phyloP scores from a whole-genome alignment of 306 rosid genomes.

The Alnus glutinosa region DNA sequence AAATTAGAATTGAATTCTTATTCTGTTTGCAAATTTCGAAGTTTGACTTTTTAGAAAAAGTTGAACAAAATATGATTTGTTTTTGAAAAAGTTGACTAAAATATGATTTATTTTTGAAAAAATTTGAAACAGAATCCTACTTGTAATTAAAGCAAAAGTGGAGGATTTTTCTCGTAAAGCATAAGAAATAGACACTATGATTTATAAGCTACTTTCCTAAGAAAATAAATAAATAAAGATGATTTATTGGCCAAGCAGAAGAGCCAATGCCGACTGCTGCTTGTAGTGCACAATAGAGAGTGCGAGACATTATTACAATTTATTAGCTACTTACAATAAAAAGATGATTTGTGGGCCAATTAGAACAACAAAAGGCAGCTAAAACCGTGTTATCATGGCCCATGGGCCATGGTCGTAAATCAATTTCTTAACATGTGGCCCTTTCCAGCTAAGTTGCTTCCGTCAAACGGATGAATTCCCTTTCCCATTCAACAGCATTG shows the following conservation, averaged over 20 bases:
- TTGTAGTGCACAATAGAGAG: background rate
- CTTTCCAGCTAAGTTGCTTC: slow-evolving; percentile 43
- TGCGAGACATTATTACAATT: background rate
- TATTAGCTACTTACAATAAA: background rate
- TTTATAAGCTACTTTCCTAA: background rate
- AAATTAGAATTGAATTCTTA: too few relatives aligned
- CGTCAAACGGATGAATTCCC: slow-evolving; percentile 25
- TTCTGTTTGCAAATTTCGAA: too few relatives aligned
- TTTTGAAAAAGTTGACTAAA: too few relatives aligned
- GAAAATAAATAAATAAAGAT: too few relatives aligned
- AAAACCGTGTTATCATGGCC: background rate
- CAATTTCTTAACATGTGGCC: background rate
- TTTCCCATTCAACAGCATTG: background rate
- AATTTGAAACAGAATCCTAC: background rate
- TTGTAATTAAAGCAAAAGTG: background rate
- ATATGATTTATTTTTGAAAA: too few relatives aligned
- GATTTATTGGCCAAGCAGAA: too few relatives aligned
- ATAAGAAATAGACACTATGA: background rate
- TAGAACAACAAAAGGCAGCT: background rate
- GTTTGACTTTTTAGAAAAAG: too few relatives aligned
- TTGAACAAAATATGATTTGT: too few relatives aligned
- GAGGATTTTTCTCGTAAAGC: background rate
- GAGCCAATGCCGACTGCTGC: too few relatives aligned
- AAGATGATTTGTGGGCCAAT: background rate
- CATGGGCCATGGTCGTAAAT: background rate